Evolutionary conservation across 345 rosid species (phyloP), one percentile per base, ranked within the genome.

Genomic region (Populus nigra): DNA sequence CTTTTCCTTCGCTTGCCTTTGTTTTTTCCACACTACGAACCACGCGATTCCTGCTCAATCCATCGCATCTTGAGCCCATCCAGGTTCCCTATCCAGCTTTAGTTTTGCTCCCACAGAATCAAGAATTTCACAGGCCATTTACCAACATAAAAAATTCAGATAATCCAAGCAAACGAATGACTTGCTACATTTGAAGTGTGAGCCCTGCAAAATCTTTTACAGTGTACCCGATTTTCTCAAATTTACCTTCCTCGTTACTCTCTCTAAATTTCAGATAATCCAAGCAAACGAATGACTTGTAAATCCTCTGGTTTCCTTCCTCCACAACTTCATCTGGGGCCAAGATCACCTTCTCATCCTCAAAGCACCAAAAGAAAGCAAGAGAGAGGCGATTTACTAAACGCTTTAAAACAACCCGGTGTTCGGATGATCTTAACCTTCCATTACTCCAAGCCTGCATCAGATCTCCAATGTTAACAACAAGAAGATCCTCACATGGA

Each of bases 401-500:
- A 53, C 76, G 82, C 68, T 75, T 87, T 72, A 92, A 76, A 59
- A 93, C 84, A 69, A 93, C 96, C 17, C 91, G 77, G 78, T 93
- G 97, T 76, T 91, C 91, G 2, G 94, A 90, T 27, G 94, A 93
- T 75, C 94, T 87, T 78, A 93, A 72, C 77, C 74, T 68, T 8
- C 87, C 94, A 45, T 91, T 91, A 86, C 91, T 93, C 94, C 97
- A 91, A 47, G 96, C 94, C 77, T 93, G 90, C 96, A 94, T 75
- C 50, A 92, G 70, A 83, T 94, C 97, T 29, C 95, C 97, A 65
- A 93, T 75, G 77, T 93, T 93, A 72, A 92, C 94, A 1, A 89
- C 93, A 18, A 93, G 81, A 65, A 85, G 84, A 39, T 86, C 85
- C 78, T 88, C 81, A 15, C 84, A 81, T 0, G 91, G 94, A 15